These are phyloP conservation scores for Wickerhamomyces rabaulensis DNA, from an alignment of 805 yeast species.

Conservation along the genomic window DNA sequence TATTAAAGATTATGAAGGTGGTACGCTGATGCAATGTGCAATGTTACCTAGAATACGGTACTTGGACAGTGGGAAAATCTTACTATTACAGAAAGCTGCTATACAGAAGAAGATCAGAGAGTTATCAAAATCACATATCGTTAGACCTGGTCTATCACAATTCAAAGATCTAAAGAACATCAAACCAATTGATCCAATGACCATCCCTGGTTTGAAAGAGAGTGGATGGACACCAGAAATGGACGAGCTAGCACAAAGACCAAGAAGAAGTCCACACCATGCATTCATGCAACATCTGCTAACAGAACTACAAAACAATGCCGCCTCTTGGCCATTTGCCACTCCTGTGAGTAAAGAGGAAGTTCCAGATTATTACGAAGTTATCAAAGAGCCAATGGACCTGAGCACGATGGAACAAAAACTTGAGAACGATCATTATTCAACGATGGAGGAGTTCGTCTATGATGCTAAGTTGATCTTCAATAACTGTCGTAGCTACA, in stretches of 20 bases:
- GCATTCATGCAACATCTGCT: conserved; percentile 87
- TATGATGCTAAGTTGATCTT: conserved; percentile 84
- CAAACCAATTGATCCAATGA: conserved; percentile 67
- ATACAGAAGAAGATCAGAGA: conserved; percentile 77
- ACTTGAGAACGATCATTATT: conserved; percentile 86
- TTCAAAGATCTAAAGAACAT: conserved; percentile 48
- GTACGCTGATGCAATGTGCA: conserved; percentile 95
- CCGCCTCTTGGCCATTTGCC: conserved; percentile 97
- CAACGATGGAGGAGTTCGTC: conserved; percentile 83
- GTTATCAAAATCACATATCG: conserved; percentile 71
- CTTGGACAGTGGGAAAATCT: conserved; percentile 80
- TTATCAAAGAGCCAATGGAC: conserved; percentile 98
- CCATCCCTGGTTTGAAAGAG: conserved; percentile 85
- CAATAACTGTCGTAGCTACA: conserved; percentile 88
- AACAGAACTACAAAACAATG: conserved; percentile 87
- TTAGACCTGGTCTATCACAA: conserved; percentile 73
- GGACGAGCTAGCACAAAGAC: conserved; percentile 94
- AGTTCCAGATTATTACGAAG: conserved; percentile 94
- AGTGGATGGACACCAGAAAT: conserved; percentile 98
- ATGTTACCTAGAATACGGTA: conserved; percentile 89
- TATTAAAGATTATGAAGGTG: conserved; percentile 98
- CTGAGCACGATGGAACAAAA: conserved; percentile 91
- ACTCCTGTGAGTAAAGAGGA: conserved; percentile 91
- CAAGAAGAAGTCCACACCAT: conserved; percentile 91
- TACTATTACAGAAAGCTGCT: conserved; percentile 88